Percentiles rank a stretch among this genome's conserved stretches.
Conservation (phyloP, 495 filamentous ascomycete genomes). For the Friedmanniomyces endolithicus region DNA sequence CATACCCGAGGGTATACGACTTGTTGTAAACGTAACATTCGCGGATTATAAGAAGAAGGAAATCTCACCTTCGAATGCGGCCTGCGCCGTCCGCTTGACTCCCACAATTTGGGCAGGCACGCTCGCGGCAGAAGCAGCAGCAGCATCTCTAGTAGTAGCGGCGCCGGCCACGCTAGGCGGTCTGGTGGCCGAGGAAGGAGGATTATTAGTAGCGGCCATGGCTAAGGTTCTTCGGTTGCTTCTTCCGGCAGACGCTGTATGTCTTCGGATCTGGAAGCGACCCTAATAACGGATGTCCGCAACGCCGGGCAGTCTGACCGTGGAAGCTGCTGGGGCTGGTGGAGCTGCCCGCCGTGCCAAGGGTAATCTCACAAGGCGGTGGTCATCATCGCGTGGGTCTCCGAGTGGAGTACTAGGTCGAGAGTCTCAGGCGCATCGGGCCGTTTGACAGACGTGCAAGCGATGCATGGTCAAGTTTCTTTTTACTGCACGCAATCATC, state of each 20-base stretch:
- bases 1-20: no score
- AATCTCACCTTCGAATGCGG: constrained; percentile 62
- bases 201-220: constrained; percentile 10
- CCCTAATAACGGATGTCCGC: no score
- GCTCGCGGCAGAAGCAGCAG: constrained; percentile 32
- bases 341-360: neutral
- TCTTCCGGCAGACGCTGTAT: no score
- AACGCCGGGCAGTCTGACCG: neutral
- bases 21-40: no score
- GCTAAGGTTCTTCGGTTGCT: neutral
- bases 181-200: neutral
- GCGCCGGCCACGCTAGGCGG: neutral
- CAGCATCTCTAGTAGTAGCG: constrained; percentile 24
- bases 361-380: neutral
- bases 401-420: neutral
- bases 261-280: no score
- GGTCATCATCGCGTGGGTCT: neutral
- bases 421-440: neutral
- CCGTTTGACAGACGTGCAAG: neutral
- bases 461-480: neutral
- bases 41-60: neutral
- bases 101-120: constrained; percentile 35
- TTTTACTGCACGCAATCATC: neutral
- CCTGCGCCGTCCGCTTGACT: constrained; percentile 61
- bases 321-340: neutral